These are phyloP conservation scores for Ascochyta koolunga DNA, from an alignment of 2,329 filamentous ascomycete species.

Conservation along the genomic window DNA sequence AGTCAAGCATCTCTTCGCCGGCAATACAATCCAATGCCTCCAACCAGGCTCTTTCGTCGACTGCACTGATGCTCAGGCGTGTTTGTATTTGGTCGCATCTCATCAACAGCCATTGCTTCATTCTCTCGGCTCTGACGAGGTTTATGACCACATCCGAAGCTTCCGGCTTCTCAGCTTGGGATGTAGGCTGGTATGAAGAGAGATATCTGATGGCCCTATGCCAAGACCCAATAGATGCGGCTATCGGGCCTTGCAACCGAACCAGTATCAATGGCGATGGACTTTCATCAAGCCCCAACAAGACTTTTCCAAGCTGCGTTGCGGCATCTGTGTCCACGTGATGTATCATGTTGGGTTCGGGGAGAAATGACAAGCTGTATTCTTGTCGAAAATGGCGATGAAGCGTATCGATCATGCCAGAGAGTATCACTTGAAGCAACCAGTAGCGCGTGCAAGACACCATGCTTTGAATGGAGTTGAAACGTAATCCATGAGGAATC, in stretches of 20 bases:
- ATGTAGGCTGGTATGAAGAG: neutral
- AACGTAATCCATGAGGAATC: neutral
- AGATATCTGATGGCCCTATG: constrained; percentile 2
- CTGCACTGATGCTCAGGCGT: neutral
- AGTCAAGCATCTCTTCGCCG: constrained; percentile 5
- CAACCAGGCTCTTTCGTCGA: constrained; percentile 5
- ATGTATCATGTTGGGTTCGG: neutral
- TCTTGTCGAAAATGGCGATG: neutral
- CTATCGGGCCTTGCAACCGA: neutral
- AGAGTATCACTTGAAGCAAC: constrained; percentile 4
- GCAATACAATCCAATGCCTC: constrained; percentile 13
- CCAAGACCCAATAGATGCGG: constrained; percentile 2
- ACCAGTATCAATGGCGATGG: constrained; percentile 1
- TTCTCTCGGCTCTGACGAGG: neutral
- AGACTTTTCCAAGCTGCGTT: neutral
- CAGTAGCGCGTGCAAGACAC: constrained; percentile 3
- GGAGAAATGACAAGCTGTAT: neutral
- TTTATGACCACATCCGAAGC: neutral
- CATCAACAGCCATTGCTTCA: neutral
- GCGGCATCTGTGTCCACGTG: neutral
- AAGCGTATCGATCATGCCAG: constrained; percentile 5
- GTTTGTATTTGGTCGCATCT: neutral
- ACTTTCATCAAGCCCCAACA: neutral
- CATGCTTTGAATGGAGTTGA: neutral
- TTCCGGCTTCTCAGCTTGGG: neutral